phyloP scores from a whole-genome alignment of 106 monocot genomes.

The Acanthochlamys bracteata region DNA sequence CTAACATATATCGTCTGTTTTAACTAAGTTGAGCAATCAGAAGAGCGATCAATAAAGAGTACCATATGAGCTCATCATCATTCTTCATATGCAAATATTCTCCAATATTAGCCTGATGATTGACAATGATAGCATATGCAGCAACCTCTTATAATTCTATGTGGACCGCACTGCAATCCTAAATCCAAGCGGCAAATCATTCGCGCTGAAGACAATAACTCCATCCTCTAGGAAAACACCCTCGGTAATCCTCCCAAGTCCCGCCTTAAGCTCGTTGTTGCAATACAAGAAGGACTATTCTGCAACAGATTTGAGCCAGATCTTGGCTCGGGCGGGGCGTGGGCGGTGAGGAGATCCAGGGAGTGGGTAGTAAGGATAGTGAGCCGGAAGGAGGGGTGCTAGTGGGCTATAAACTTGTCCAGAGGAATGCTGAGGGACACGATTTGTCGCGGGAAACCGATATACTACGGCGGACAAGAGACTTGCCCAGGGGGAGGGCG shows the following conservation, averaged over 20 bases:
- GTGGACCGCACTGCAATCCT: constrained; percentile 68
- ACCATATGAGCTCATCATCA: constrained; percentile 17
- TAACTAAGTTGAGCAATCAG: too few relatives aligned
- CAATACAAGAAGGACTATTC: constrained; percentile 76
- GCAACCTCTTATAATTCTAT: constrained; percentile 70
- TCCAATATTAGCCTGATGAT: constrained; percentile 78
- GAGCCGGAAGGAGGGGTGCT: constrained; percentile 59
- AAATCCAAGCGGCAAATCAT: constrained; percentile 79
- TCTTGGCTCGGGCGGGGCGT: constrained; percentile 67
- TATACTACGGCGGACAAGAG: constrained; percentile 72
- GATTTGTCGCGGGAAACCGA: constrained; percentile 59
- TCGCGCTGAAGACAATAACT: constrained; percentile 75
- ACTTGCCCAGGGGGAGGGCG: constrained; percentile 16
- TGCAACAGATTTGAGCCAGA: constrained; percentile 80
- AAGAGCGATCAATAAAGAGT: background rate
- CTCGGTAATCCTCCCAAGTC: constrained; percentile 72
- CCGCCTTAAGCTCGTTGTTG: constrained; percentile 67
- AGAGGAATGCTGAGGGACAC: constrained; percentile 58
- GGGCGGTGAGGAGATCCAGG: constrained; percentile 82
- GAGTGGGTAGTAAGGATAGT: constrained; percentile 57
- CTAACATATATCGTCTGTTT: too few relatives aligned
- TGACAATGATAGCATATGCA: constrained; percentile 67
- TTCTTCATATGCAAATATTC: constrained; percentile 75
- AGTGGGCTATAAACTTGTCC: constrained; percentile 57
- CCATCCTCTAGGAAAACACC: constrained; percentile 65